These are phyloP conservation scores for Monosporozyma aerobia DNA, from an alignment of 805 yeast genomes.

Conservation along the genomic window DNA sequence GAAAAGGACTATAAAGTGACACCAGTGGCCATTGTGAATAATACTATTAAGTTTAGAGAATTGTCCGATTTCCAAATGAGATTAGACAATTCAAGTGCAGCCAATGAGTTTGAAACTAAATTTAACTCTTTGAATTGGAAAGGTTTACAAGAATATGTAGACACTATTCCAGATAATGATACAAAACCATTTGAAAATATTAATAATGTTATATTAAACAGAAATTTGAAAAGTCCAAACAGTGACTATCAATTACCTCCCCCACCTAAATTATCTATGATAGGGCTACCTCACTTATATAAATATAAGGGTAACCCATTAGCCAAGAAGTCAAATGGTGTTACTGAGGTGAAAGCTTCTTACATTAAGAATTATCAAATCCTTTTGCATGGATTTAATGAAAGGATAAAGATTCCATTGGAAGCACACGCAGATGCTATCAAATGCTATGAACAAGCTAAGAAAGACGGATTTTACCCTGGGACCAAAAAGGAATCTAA, in stretches of 20 bases:
- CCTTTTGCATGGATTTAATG: slow-evolving; percentile 37
- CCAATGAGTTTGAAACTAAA: slow-evolving; percentile 27
- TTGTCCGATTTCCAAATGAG: slow-evolving; percentile 80
- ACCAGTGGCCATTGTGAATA: slow-evolving; percentile 61
- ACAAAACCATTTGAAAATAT: slow-evolving; percentile 31
- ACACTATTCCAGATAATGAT: slow-evolving; percentile 33
- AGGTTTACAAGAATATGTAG: slow-evolving; percentile 23
- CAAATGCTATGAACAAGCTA: slow-evolving; percentile 35
- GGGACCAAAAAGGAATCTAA: slow-evolving; percentile 28
- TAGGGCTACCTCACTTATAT: slow-evolving; percentile 69
- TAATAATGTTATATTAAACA: slow-evolving; percentile 19
- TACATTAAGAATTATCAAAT: slow-evolving; percentile 36
- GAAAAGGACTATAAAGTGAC: slow-evolving; percentile 35
- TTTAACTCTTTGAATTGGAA: slow-evolving; percentile 26
- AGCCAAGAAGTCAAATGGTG: slow-evolving; percentile 46
- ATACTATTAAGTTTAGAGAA: slow-evolving; percentile 69
- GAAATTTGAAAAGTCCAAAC: slow-evolving; percentile 15
- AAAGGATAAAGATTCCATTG: slow-evolving; percentile 38
- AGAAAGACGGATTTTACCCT: slow-evolving; percentile 25
- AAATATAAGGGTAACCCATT: slow-evolving; percentile 67
- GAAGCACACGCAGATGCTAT: slow-evolving; percentile 43
- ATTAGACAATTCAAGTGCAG: slow-evolving; percentile 47
- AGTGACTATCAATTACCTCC: slow-evolving; percentile 50
- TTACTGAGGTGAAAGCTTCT: slow-evolving; percentile 35
- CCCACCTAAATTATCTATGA: slow-evolving; percentile 73